Evolutionary conservation across 345 rosid species (phyloP).

Genomic region (Brassica carinata): DNA sequence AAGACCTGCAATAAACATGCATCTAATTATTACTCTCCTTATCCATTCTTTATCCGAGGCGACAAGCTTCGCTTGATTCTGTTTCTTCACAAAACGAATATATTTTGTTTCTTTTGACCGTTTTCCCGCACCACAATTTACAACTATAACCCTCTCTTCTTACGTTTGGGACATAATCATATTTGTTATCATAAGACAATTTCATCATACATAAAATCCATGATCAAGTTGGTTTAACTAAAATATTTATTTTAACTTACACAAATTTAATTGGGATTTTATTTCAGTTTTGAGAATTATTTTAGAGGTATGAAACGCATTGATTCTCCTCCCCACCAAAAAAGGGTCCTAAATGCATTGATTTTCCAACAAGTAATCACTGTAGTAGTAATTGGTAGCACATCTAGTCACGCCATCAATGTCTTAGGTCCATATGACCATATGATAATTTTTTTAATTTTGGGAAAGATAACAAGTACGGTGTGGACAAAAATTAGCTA

Average conservation of each 20-base stretch:
- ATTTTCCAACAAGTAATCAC: slow-evolving; percentile 1
- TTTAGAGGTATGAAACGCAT: no score
- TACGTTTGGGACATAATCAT: neutral
- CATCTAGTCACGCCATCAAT: slow-evolving; percentile 17
- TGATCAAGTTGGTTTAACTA: neutral
- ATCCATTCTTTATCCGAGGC: slow-evolving; percentile 29
- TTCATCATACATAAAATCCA: neutral
- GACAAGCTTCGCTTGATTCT: slow-evolving; percentile 31
- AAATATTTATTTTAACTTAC: neutral
- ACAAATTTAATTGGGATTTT: neutral
- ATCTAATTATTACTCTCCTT: slow-evolving; percentile 24
- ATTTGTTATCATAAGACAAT: neutral
- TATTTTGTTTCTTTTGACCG: slow-evolving; percentile 38
- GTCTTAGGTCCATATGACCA: slow-evolving; percentile 24
- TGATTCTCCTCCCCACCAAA: neutral
- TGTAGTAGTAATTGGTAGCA: neutral
- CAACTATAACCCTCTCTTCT: neutral
- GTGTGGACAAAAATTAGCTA: neutral
- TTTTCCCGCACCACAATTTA: neutral
- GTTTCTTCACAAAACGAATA: slow-evolving; percentile 35
- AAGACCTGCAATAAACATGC: slow-evolving; percentile 28
- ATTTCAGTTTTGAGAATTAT: neutral
- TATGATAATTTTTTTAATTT: neutral
- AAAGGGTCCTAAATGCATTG: neutral
- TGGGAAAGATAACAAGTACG: slow-evolving; percentile 12